A percentile compares a stretch with the other conserved stretches of the same genome.
Conservation (phyloP, 192 early-diverging fungal genomes). For the Backusella mclennaniae region DNA sequence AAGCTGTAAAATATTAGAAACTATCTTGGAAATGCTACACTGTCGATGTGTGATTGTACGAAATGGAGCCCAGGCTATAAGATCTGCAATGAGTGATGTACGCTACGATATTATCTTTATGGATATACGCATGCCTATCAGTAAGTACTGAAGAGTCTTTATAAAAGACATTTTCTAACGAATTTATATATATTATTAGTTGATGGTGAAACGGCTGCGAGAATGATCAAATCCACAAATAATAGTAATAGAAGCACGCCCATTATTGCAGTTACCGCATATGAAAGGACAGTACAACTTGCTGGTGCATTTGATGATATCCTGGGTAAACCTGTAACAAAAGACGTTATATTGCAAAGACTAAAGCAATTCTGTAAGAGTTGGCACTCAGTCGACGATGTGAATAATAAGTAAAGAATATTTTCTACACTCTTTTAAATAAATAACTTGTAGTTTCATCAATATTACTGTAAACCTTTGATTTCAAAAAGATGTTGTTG, state of each 20-base stretch:
- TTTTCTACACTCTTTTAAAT: not conserved
- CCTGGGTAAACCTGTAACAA: conserved; percentile 72
- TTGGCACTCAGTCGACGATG: conserved; percentile 3
- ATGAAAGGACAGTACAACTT: conserved; percentile 52
- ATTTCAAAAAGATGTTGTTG: no score
- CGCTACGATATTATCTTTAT: conserved; percentile 94
- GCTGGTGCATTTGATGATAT: conserved; percentile 68
- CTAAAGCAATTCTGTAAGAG: conserved; percentile 43
- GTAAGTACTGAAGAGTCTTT: conserved; percentile 49
- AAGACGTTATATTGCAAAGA: conserved; percentile 53
- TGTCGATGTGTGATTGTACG: conserved; percentile 81
- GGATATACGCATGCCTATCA: conserved; percentile 90
- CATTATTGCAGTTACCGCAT: conserved; percentile 80
- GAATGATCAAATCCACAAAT: conserved; percentile 94
- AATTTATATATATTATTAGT: conserved; percentile 51
- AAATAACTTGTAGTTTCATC: not conserved
- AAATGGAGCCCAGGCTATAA: conserved; percentile 90
- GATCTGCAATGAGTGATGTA: conserved; percentile 84
- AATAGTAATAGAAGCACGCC: conserved; percentile 86
- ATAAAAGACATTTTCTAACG: not conserved
- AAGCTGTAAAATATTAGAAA: conserved; percentile 85
- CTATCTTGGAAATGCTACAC: conserved; percentile 72
- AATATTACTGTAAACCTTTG: not conserved
- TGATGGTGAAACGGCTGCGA: conserved; percentile 85
- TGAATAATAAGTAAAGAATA: not conserved